Evolutionary conservation across 2,329 filamentous ascomycete genomes (phyloP), one percentile per base, ranked within the genome.

Genomic region (Fusarium lyarnte): DNA sequence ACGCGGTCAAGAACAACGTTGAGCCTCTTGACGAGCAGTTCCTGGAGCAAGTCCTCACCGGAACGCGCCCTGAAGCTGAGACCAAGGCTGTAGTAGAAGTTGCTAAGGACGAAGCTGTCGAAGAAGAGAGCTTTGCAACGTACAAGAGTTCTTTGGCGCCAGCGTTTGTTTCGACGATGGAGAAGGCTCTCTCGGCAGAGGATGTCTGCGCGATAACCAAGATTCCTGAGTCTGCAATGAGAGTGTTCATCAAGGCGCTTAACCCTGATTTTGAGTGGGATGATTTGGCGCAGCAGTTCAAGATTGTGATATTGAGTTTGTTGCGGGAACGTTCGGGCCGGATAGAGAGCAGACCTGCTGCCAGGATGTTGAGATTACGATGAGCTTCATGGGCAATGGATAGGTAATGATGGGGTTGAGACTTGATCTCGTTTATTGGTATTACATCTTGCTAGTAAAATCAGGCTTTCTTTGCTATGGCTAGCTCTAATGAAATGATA

Each of bases 21-120:
- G 66, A 69, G 1, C 49, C 58, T 14, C 64, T 69, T 2, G 64
- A 69, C 4, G 58, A 69, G 21, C 29, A 11, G 5, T 69, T 69
- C 2, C 38, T 69, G 1, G 21, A 69, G 3, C 11, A 58, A 5
- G 25, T 69, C 3, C 27, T 69, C 1, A 69, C 64, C 0, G 66
- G 64, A 7, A 42, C 6, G 2, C 45, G 38, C 0, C 13, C 36
- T 2, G 35, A 29, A 1, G 1, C 16, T 4, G 58, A 47, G 2
- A 11, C 1, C 4, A 23, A 35, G 10, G 19, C 4, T 5, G 13
- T 29, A 3, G 23, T 16, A 0, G 8, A 31, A 25, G 23, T 23
- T 21, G 1, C 11, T 1, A 29, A 8, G 17, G 7, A 23, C 19
- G n/a, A 27, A 6, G 0, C n/a, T 0, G n/a, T 21, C 4, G 12